Percentiles rank a stretch among this genome's conserved stretches.
Evolutionary conservation across 139 green algal species (phyloP).

Genomic region (Tetradesmus obliquus): DNA sequence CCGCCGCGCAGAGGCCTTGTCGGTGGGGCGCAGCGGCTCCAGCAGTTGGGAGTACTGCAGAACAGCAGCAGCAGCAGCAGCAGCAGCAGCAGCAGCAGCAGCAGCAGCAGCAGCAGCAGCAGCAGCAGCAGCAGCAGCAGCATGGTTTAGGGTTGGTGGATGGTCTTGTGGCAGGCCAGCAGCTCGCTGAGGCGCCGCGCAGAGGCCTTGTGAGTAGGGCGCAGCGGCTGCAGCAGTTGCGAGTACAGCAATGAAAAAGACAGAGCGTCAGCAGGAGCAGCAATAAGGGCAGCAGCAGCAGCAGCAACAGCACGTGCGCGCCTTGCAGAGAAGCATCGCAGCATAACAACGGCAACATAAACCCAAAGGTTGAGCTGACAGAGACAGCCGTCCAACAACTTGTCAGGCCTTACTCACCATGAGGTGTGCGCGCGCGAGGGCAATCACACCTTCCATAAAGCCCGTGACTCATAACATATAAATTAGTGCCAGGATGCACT

Average conservation of each 20-base stretch:
- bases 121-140: background rate
- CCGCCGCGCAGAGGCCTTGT: constrained; percentile 27
- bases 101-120: background rate
- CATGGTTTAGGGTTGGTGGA: background rate
- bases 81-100: background rate
- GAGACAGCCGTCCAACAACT: background rate
- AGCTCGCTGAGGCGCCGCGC: constrained; percentile 35
- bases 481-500: too few species aligned
- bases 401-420: constrained; percentile 33
- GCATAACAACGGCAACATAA: background rate
- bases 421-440: constrained; percentile 55
- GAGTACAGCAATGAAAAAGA: background rate
- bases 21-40: constrained; percentile 10
- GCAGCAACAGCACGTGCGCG: background rate
- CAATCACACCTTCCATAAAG: constrained; percentile 70
- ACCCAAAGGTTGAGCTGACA: background rate
- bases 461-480: background rate
- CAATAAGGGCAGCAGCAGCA: constrained; percentile 25
- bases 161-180: constrained; percentile 19
- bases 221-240: constrained; percentile 21
- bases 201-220: constrained; percentile 5
- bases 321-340: too few species aligned
- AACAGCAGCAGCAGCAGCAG: background rate
- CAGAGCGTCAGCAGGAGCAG: too few species aligned
- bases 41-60: constrained; percentile 18